phyloP scores from a whole-genome alignment of 352 stramenopile species.

The Thalassiosira mediterranea region DNA sequence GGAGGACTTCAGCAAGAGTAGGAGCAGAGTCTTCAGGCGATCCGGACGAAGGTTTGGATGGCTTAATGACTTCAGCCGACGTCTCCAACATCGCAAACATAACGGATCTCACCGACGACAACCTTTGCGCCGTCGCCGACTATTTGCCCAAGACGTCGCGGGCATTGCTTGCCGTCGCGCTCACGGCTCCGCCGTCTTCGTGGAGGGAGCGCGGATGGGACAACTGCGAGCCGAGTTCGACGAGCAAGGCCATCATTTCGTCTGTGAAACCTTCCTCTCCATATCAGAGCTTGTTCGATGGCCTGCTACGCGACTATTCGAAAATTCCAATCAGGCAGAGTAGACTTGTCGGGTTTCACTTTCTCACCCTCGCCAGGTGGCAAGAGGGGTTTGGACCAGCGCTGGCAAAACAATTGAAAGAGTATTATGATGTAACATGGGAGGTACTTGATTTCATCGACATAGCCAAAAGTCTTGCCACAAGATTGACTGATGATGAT shows the following conservation, averaged over 20 bases:
- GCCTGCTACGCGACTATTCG: background rate
- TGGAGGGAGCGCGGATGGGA: background rate
- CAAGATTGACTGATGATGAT: constrained; percentile 19
- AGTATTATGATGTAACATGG: background rate
- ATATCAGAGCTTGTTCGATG: background rate
- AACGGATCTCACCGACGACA: background rate
- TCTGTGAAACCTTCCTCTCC: background rate
- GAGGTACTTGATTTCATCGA: constrained; percentile 7
- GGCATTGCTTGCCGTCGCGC: background rate
- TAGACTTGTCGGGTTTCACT: no score
- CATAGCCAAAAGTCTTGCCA: background rate
- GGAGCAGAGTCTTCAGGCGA: no score
- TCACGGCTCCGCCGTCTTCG: background rate
- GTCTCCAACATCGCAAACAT: background rate
- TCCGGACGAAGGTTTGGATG: no score
- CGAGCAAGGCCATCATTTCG: background rate
- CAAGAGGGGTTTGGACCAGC: no score
- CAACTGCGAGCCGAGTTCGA: background rate
- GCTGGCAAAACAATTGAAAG: background rate
- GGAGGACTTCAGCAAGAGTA: no score
- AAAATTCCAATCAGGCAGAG: no score
- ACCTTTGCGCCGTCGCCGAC: background rate
- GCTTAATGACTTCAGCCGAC: no score
- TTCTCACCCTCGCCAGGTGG: no score
- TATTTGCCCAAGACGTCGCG: constrained; percentile 6